Percentiles rank a stretch among this genome's conserved stretches.
These are phyloP conservation scores for Phaeosphaeria sp. DNA, from an alignment of 2,329 filamentous ascomycete species.

Conservation along the genomic window DNA sequence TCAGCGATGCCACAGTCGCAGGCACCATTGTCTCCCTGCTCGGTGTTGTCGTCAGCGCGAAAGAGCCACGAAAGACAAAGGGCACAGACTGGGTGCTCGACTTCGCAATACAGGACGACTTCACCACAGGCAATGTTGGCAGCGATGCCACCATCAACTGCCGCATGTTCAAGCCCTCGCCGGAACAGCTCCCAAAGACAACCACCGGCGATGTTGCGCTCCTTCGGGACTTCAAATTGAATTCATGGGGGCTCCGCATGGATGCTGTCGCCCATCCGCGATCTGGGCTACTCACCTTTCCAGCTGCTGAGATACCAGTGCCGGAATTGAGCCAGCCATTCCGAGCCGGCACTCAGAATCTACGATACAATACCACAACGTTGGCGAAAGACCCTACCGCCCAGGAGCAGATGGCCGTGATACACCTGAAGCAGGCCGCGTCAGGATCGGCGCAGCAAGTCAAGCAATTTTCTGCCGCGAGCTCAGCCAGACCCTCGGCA, in stretches of 20 bases:
- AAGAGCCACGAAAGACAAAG: constrained; percentile 58
- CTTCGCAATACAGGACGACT: constrained; percentile 51
- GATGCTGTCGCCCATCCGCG: constrained; percentile 8
- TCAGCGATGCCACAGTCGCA: constrained; percentile 49
- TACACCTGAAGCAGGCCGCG: constrained; percentile 31
- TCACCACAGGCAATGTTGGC: constrained; percentile 20
- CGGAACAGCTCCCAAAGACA: constrained; percentile 52
- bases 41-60: constrained; percentile 73
- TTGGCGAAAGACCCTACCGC: constrained; percentile 12
- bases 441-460: constrained; percentile 18
- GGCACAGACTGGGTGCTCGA: constrained; percentile 58
- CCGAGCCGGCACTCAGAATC: constrained; percentile 20
- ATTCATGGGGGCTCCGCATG: constrained; percentile 20
- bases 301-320: constrained; percentile 22
- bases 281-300: constrained; percentile 23
- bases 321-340: constrained; percentile 26
- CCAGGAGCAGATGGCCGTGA: constrained; percentile 32
- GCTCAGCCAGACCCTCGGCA: constrained; percentile 6
- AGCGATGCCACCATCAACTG: constrained; percentile 23
- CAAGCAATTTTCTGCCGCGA: constrained; percentile 18
- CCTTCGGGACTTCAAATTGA: constrained; percentile 52
- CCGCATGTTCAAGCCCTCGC: constrained; percentile 30
- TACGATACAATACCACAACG: constrained; percentile 11
- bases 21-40: constrained; percentile 63
- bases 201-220: constrained; percentile 69